These are phyloP conservation scores for Nelumbo lutea DNA, from an alignment of 164 flowering plant species.

Conservation along the genomic window DNA sequence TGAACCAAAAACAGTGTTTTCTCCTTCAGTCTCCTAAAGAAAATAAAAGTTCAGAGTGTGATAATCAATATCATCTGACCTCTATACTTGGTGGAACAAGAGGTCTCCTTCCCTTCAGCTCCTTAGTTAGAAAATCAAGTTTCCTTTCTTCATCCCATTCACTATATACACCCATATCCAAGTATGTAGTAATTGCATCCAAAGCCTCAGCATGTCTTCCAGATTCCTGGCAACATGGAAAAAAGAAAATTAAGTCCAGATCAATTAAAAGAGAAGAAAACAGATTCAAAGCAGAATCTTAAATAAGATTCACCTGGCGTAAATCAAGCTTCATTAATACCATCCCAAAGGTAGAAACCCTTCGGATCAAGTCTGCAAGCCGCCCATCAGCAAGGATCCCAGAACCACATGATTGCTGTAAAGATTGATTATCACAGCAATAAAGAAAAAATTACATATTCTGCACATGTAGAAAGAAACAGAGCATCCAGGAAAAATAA, in stretches of 20 bases:
- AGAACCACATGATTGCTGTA: slow-evolving; percentile 87
- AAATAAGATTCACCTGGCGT: slow-evolving; percentile 66
- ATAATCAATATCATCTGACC: slow-evolving; percentile 30
- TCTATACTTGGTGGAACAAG: slow-evolving; percentile 75
- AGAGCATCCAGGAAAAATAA: neutral
- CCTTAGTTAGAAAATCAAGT: slow-evolving; percentile 73
- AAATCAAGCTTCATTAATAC: slow-evolving; percentile 90
- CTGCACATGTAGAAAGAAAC: neutral
- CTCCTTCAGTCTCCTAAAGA: neutral
- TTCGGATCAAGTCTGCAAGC: slow-evolving; percentile 81
- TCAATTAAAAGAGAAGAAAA: neutral
- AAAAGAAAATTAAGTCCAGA: slow-evolving; percentile 7
- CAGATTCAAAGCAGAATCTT: slow-evolving; percentile 1
- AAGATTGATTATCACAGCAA: slow-evolving; percentile 8
- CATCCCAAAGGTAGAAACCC: slow-evolving; percentile 92
- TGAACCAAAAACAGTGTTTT: no score
- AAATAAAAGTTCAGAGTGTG: neutral
- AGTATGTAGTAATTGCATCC: slow-evolving; percentile 81
- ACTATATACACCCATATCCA: slow-evolving; percentile 86
- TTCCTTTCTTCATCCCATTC: slow-evolving; percentile 94
- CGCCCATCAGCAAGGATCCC: slow-evolving; percentile 90
- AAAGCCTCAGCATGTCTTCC: slow-evolving; percentile 83
- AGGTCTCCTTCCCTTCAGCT: slow-evolving; percentile 90
- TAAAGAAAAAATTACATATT: slow-evolving; percentile 1
- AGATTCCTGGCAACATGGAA: slow-evolving; percentile 60